Evolutionary conservation across 495 filamentous ascomycete species (phyloP), one percentile per base, ranked within the genome.

Genomic region (Talaromyces trachyspermus): DNA sequence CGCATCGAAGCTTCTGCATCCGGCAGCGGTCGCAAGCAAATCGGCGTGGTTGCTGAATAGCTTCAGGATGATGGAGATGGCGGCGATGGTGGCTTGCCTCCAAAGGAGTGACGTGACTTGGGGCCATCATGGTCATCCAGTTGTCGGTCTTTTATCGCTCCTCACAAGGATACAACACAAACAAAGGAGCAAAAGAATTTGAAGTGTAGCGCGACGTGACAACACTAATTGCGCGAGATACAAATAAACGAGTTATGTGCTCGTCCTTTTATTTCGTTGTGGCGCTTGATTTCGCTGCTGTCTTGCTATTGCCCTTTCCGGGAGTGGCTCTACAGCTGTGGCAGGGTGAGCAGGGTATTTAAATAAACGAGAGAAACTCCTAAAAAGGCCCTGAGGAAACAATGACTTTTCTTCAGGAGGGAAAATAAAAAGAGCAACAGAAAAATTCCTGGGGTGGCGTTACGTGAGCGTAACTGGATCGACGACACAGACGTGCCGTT

Each of bases 11-110:
- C 39, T 49, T 49, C 40, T 49, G 48, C 48, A 43, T 43, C 23
- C 48, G 48, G n/a, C 48, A 49, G 22, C 48, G 38, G 20, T 49
- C 48, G 30, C 48, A 49, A 20, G 48, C 48, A 49, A 49, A 49
- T 5, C 48, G 48, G n/a, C 48, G 48, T 3, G 48, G 40, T 27
- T 49, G 46, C n/a, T 49, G 48, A 14, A 49, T 19, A 4, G 37
- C 23, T 25, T 46, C 44, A 37, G 32, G 32, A 17, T 37, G 39
- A 4, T 26, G 20, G 12, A 42, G 39, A 42, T 24, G 11, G 3
- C 26, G 39, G 26, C 26, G 19, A 22, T 40, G 29, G 22, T 46
- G 44, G 17, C 44, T 18, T 46, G 29, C 30, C 15, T 46, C 44
- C 10, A 46, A 36, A 22, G 44, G 29, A 15, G 20, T 35, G 10